A percentile compares a stretch with the other conserved stretches of the same genome.
phyloP scores from a whole-genome alignment of 2,329 filamentous ascomycete genomes.

The Colletotrichum sp. region DNA sequence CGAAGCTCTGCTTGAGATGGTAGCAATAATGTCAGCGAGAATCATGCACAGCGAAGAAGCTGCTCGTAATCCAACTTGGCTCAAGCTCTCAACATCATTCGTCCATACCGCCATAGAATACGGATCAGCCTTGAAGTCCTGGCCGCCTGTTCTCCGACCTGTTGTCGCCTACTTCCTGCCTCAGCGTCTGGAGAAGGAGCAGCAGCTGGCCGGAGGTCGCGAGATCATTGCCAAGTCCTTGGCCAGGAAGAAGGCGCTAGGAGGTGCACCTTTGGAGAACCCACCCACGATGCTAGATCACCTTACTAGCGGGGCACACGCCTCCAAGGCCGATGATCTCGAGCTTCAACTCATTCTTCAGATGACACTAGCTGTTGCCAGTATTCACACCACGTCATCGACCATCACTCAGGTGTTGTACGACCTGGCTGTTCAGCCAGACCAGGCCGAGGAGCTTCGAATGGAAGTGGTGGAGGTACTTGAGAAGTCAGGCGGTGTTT shows the following conservation, averaged over 20 bases:
- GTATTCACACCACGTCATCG: constrained; percentile 54
- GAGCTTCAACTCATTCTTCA: neutral
- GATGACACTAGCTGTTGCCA: constrained; percentile 14
- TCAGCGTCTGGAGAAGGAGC: neutral
- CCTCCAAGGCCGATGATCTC: neutral
- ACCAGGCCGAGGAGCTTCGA: constrained; percentile 54
- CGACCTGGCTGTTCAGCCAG: constrained; percentile 53
- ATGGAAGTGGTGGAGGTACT: constrained; percentile 51
- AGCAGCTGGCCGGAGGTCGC: neutral
- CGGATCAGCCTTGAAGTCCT: neutral
- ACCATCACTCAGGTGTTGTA: constrained; percentile 49
- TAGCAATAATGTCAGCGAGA: neutral
- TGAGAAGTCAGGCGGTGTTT: constrained; percentile 33
- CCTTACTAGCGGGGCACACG: neutral
- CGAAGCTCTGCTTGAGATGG: neutral
- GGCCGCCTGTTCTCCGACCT: neutral
- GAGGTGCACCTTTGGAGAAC: neutral
- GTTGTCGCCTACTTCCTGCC: neutral
- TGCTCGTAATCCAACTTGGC: neutral
- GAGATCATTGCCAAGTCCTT: neutral
- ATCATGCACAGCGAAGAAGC: neutral
- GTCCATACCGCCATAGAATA: neutral
- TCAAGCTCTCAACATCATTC: neutral
- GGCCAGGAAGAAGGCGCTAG: neutral
- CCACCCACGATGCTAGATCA: neutral